These are phyloP conservation scores for Schoenoplectus triqueter DNA, from an alignment of 202 grass and related monocot genomes.

Conservation along the genomic window DNA sequence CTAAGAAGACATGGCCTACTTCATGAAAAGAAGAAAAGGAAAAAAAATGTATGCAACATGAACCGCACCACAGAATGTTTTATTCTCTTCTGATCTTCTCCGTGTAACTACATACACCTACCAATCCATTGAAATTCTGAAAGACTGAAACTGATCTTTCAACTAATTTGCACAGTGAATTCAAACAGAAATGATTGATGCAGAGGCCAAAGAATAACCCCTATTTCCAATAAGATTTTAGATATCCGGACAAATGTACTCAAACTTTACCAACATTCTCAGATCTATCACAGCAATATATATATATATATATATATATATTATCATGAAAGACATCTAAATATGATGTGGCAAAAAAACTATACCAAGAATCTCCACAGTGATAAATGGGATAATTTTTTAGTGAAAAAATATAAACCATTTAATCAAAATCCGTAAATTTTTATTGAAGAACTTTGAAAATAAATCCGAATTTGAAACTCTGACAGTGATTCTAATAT, in stretches of 20 bases:
- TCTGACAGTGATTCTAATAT: not conserved
- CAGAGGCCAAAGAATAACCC: not conserved
- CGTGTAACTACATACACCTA: not conserved
- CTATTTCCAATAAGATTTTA: not conserved
- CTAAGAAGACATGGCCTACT: not conserved
- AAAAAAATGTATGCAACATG: not conserved
- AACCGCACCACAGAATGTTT: conserved; percentile 11
- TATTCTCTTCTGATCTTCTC: not conserved
- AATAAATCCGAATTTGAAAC: not conserved
- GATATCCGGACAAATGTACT: conserved; percentile 3
- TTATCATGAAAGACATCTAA: not conserved
- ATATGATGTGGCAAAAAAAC: not conserved
- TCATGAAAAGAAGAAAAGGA: not conserved
- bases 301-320: not conserved
- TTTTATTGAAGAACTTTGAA: not conserved
- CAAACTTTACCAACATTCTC: not conserved
- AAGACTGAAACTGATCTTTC: conserved; percentile 28
- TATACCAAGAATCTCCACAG: not conserved
- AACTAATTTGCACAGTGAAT: conserved; percentile 29
- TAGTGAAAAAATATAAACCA: not conserved
- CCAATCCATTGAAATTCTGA: not conserved
- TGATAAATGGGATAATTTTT: not conserved
- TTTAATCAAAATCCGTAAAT: not conserved
- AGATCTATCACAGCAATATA: not conserved
- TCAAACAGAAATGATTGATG: conserved; percentile 17